These are phyloP conservation scores for Boletus rubescentipes DNA, from an alignment of 768 basidiomycete genomes.

Conservation along the genomic window DNA sequence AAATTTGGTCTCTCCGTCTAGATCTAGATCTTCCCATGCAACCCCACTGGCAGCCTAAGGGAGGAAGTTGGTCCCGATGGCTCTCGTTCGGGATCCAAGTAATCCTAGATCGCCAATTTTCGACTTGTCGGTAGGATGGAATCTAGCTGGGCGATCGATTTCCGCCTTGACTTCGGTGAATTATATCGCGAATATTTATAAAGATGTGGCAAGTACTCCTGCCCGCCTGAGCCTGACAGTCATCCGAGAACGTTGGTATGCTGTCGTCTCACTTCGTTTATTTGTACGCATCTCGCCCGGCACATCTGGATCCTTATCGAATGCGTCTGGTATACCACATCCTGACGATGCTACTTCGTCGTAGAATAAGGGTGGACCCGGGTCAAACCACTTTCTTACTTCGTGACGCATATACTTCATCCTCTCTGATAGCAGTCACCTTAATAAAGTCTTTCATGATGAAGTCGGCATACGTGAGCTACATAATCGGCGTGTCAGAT, in stretches of 20 bases:
- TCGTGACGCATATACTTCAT: conserved; percentile 40
- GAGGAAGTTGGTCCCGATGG: neutral
- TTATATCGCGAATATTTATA: too few relatives aligned
- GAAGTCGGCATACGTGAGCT: conserved; percentile 71
- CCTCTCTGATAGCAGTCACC: conserved; percentile 54
- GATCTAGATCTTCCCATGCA: too few relatives aligned
- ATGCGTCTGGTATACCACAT: neutral
- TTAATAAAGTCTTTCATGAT: conserved; percentile 71
- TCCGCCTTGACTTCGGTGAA: neutral
- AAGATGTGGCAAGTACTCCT: neutral
- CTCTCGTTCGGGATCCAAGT: neutral
- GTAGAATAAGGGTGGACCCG: neutral
- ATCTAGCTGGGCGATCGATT: too few relatives aligned
- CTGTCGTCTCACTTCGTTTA: neutral
- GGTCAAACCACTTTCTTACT: conserved; percentile 15
- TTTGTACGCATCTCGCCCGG: neutral
- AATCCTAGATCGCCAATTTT: too few relatives aligned
- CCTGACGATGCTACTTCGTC: neutral
- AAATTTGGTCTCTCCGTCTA: too few relatives aligned
- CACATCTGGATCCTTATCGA: neutral
- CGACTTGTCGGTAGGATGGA: too few relatives aligned
- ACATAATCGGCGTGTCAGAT: conserved; percentile 12
- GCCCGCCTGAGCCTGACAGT: neutral
- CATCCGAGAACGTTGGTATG: neutral
- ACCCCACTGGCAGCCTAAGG: too few relatives aligned